These are phyloP conservation scores for Ophiognomonia clavigignenti-juglandacearum DNA, from an alignment of 2,329 filamentous ascomycete species.

Conservation along the genomic window DNA sequence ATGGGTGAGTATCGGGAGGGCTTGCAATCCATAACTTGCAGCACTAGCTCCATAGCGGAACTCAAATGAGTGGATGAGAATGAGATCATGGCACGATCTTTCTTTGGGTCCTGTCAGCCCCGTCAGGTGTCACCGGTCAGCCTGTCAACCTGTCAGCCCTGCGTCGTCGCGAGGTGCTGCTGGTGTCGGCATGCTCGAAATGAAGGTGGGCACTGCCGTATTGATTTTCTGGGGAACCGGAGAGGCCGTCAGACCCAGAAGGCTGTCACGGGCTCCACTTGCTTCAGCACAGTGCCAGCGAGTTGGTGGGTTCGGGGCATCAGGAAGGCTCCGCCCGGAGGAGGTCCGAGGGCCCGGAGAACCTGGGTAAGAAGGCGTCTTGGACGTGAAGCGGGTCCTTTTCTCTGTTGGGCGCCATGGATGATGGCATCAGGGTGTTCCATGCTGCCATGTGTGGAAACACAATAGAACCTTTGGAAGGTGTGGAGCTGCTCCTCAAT, in stretches of 20 bases:
- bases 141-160: no score
- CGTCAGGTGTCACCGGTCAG: no score
- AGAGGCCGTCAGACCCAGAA: slow-evolving; percentile 15
- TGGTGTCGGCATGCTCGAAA: slow-evolving; percentile 9
- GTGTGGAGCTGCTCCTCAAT: slow-evolving; percentile 13
- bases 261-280: slow-evolving; percentile 7
- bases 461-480: slow-evolving; percentile 16
- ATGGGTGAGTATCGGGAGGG: no score
- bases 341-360: slow-evolving; percentile 10
- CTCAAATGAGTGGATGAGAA: no score
- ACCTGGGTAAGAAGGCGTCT: no score
- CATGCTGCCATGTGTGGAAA: slow-evolving; percentile 12
- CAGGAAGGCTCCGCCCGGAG: slow-evolving; percentile 9
- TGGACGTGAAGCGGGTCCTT: no score
- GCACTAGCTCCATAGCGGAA: no score
- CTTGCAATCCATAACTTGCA: no score
- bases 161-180: not conserved
- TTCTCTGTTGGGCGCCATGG: not conserved
- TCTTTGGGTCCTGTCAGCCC: no score
- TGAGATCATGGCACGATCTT: no score
- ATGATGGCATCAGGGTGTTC: not conserved
- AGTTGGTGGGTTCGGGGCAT: not conserved
- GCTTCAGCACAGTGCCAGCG: slow-evolving; percentile 13
- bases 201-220: slow-evolving; percentile 13
- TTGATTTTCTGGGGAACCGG: slow-evolving; percentile 17